Evolutionary conservation across 495 filamentous ascomycete genomes (phyloP), one percentile per base, ranked within the genome.

Genomic region (Penicillium atrosanguineum): DNA sequence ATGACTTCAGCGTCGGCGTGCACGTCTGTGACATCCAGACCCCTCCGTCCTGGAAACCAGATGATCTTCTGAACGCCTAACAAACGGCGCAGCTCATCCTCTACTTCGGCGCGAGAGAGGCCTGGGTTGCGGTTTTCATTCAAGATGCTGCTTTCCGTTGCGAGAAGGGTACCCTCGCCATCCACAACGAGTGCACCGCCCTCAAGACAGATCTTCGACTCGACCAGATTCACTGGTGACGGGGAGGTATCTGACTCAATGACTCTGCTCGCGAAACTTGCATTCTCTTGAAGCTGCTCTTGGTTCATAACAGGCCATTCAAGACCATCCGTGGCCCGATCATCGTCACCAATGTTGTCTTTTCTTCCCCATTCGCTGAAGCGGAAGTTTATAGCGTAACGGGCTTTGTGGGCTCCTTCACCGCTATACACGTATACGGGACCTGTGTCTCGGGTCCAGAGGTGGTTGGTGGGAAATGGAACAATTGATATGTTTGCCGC

Each of bases 141-240:
- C 36, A 65, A 37, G 19, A 68, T 63, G 16, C 53, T 56, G 46
- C 65, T 68, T 38, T 65, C 65, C 11, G 54, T 61, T 9, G 55
- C 60, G 6, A 68, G 21, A 9, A 68, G 57, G 11, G 62, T 65
- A 4, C 65, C 62, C 9, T 68, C 50, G 7, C 65, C 65, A 54
- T 68, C 62, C 12, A 61, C 53, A n/a, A 56, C 60, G n/a, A 65
- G 23, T 6, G 57, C 55, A 9, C 65, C 65, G 2, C 65, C 65
- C 31, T 68, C 65, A n/a, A 39, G 16, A 11, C 37, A 39, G 16
- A 39, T 16, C 14, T 5, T 4, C 4, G 64, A 54, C 29, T 60
- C 53, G 6, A 64, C 28, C 14, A 18, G 41, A 16, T 34, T 48
- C 16, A 61, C 56, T 2, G 40, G 46, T 3, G 43, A 43, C 3